Base-by-base conservation (phyloP, 805 yeast genomes). In the Barnettozyma californica region DNA sequence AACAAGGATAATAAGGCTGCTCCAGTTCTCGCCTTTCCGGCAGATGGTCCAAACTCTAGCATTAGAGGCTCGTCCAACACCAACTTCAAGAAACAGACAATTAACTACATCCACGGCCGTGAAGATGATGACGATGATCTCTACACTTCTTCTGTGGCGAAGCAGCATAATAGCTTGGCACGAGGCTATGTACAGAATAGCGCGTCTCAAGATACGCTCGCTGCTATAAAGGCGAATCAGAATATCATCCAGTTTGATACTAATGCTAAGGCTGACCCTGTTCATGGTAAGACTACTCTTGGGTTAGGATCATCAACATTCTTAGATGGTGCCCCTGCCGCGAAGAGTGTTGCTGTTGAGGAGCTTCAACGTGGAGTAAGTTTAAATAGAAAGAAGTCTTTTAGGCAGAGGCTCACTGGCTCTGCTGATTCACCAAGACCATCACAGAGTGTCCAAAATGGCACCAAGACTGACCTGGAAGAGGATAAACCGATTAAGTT, bases 21-120 rank as follows among this genome's bases (percentile, higher is more conserved):
- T 0, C 99, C 99, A 5, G 97, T 94, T 14, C 73, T 81, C 70
- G 99, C 99, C 0, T 94, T 92, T 75, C 97, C 97, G 0, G 87
- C 77, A 7, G 95, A 92, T 68, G 97, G 98, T 0, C 97, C 98
- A 53, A 94, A 94, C 68, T 85, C 80, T 61, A 77, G 92, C 6
- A 82, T 92, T 52, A 79, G 79, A 57, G 95, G 95, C 21, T 71
- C 78, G 52, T 80, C 77, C 51, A 81, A 79, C 25, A 78, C 80
- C 26, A 67, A 71, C 45, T 70, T 81, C 14, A 84, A 80, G 59
- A 77, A 76, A 39, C 76, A 83, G 36, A 83, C 84, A 43, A 74
- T 84, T 60, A 83, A 87, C 64, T 76, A 80, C 61, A 89, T 91
- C 4, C 85, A 89, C 64, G 97, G 97, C 18, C 80, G 76, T 38